phyloP scores from a whole-genome alignment of 163 green algal species.

The Chlorella variabilis region DNA sequence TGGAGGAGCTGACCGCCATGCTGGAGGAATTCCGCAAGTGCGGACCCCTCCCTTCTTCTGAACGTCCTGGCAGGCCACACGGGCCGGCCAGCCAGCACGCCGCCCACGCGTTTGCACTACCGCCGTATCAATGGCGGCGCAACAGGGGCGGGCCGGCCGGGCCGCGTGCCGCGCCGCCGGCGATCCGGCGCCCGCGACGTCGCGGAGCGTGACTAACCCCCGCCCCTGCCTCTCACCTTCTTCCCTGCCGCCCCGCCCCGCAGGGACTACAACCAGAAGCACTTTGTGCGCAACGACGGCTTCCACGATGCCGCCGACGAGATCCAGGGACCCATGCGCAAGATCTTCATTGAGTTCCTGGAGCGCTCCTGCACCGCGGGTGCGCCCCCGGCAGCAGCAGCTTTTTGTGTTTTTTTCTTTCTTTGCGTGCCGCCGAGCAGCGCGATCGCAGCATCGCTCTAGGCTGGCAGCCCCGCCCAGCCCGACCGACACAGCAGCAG shows the following conservation, averaged over 20 bases:
- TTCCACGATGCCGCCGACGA: conserved; percentile 82
- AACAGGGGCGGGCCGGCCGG: no score
- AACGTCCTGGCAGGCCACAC: no score
- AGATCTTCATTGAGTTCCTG: conserved; percentile 99
- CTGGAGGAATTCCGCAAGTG: conserved; percentile 88
- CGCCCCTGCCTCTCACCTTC: background rate
- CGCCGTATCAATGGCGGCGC: no score
- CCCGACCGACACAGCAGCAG: no score
- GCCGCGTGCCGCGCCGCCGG: no score
- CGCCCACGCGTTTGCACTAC: no score
- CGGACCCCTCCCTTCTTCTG: no score
- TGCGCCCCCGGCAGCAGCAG: background rate
- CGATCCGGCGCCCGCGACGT: no score
- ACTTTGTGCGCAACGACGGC: conserved; percentile 97
- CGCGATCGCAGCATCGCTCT: background rate
- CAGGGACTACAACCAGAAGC: conserved; percentile 98
- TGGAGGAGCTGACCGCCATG: conserved; percentile 66
- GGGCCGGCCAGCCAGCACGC: background rate
- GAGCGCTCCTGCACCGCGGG: conserved; percentile 96
- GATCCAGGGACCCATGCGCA: conserved; percentile 80
- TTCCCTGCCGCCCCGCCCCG: background rate
- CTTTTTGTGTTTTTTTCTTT: conserved; percentile 88
- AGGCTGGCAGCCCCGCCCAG: no score
- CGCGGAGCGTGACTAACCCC: no score
- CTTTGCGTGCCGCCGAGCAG: no score